Evolutionary conservation across 441 rosid genomes (phyloP).

Genomic region (Pelargonium citronellum): DNA sequence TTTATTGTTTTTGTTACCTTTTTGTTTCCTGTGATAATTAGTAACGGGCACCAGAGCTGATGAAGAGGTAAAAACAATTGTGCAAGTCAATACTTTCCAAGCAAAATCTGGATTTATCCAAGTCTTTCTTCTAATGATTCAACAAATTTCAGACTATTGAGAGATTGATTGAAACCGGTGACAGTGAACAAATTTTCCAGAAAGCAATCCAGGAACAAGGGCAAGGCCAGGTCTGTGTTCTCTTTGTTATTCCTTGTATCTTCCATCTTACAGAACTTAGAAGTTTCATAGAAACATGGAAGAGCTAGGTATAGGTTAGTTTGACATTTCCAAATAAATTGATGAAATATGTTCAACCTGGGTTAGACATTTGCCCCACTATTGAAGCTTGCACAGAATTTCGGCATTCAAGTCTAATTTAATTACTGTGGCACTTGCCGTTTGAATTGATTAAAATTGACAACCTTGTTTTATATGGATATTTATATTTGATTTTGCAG

Average conservation of each 20-base stretch:
- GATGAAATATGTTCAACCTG: neutral
- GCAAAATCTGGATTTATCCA: conserved; percentile 13
- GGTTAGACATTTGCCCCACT: neutral
- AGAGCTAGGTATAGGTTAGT: neutral
- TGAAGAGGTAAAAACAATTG: conserved; percentile 62
- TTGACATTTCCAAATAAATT: neutral
- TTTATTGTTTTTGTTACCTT: conserved; percentile 13
- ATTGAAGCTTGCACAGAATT: neutral
- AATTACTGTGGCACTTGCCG: neutral
- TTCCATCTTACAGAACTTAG: neutral
- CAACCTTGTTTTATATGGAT: neutral
- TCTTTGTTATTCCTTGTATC: conserved; percentile 6
- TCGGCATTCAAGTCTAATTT: neutral
- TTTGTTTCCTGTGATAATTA: conserved; percentile 30
- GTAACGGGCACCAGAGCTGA: conserved; percentile 90
- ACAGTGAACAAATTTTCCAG: conserved; percentile 90
- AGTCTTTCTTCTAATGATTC: conserved; percentile 21
- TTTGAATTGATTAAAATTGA: neutral
- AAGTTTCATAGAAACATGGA: neutral
- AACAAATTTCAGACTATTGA: conserved; percentile 64
- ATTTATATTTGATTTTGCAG: conserved; percentile 33
- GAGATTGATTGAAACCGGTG: conserved; percentile 86
- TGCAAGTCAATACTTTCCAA: neutral
- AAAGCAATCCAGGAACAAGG: conserved; percentile 96
- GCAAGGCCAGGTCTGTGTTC: conserved; percentile 70